A percentile compares a stretch with the other conserved stretches of the same genome.
These are phyloP conservation scores for Achaetomiella virescens DNA, from an alignment of 495 filamentous ascomycete species.

Conservation along the genomic window DNA sequence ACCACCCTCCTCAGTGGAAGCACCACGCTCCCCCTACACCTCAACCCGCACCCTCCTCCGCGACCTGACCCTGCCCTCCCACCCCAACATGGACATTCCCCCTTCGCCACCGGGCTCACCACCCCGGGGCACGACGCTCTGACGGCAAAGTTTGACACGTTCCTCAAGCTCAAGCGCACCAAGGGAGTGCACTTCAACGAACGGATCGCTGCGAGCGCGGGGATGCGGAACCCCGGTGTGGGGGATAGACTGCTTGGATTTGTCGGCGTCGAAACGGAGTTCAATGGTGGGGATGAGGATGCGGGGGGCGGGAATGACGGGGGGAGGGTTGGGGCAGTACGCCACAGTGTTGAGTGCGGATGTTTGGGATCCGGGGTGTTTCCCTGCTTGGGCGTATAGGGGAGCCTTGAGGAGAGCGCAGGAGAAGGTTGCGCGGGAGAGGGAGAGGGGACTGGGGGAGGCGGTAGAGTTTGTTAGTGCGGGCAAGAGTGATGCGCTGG, in stretches of 20 bases:
- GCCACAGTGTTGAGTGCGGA: slow-evolving; percentile 61
- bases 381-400: slow-evolving; percentile 68
- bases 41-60: slow-evolving; percentile 59
- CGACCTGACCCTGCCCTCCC: slow-evolving; percentile 76
- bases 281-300: slow-evolving; percentile 12
- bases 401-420: slow-evolving; percentile 64
- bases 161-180: slow-evolving; percentile 71
- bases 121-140: slow-evolving; percentile 40
- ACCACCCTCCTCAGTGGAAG: neutral
- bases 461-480: slow-evolving; percentile 72
- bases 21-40: slow-evolving; percentile 63
- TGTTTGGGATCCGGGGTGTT: slow-evolving; percentile 59
- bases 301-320: neutral
- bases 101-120: slow-evolving; percentile 77
- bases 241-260: slow-evolving; percentile 74
- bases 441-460: slow-evolving; percentile 52
- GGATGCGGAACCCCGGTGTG: slow-evolving; percentile 75
- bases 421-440: slow-evolving; percentile 51
- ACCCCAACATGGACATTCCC: slow-evolving; percentile 75
- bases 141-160: slow-evolving; percentile 72
- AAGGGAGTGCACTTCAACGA: slow-evolving; percentile 88
- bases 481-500: slow-evolving; percentile 16
- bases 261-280: slow-evolving; percentile 55
- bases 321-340: slow-evolving; percentile 51
- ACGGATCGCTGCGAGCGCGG: slow-evolving; percentile 61